Conservation (phyloP, 208 protist species). For the Lotmaria passim region DNA sequence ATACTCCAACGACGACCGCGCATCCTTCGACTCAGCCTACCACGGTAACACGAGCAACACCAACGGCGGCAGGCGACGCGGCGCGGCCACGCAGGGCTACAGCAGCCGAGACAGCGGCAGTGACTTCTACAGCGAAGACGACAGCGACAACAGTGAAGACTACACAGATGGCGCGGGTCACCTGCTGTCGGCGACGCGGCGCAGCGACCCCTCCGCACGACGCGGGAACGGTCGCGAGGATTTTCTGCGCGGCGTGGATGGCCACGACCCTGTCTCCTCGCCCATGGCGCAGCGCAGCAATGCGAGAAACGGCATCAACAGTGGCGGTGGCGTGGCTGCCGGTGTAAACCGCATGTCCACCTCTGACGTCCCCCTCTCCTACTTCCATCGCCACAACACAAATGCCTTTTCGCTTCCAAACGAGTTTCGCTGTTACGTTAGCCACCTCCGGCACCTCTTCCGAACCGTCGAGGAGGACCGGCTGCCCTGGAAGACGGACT, state of each 20-base stretch:
- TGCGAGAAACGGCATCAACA: no score
- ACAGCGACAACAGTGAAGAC: constrained; percentile 27
- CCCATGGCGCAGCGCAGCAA: no score
- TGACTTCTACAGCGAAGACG: constrained; percentile 36
- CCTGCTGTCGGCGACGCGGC: neutral
- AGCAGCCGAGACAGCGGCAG: constrained; percentile 28
- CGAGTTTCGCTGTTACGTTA: constrained; percentile 26
- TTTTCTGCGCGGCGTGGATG: neutral
- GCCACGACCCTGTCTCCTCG: neutral
- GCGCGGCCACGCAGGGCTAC: constrained; percentile 2
- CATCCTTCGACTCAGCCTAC: neutral
- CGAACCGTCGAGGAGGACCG: constrained; percentile 51
- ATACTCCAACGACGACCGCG: neutral
- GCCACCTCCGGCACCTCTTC: constrained; percentile 26
- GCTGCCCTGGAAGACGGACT: constrained; percentile 80
- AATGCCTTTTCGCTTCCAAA: constrained; percentile 30
- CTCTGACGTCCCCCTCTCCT: constrained; percentile 31
- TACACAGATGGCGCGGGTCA: constrained; percentile 8
- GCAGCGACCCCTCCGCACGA: neutral
- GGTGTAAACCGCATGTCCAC: constrained; percentile 14
- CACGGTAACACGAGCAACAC: constrained; percentile 6
- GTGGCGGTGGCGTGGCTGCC: no score
- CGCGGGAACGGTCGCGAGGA: neutral
- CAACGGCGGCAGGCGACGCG: constrained; percentile 18
- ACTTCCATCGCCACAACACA: constrained; percentile 40